Evolutionary conservation across 2,329 filamentous ascomycete species (phyloP), one percentile per base, ranked within the genome.

Genomic region (Emmonsia crescens): DNA sequence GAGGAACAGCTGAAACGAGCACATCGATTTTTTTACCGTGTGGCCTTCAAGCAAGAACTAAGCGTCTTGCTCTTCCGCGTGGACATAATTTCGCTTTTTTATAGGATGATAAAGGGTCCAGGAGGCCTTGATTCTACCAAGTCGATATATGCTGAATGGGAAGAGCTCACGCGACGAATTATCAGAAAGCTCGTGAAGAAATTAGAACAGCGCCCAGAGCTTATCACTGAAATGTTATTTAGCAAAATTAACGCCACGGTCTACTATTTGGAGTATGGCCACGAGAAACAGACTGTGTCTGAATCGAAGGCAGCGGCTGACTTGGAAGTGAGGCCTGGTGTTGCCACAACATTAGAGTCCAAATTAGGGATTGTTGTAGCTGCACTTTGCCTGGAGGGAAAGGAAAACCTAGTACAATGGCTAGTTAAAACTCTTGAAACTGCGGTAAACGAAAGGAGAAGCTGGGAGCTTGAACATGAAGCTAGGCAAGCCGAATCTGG

Each of bases 1-100:
- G 80, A 85, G 1, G 80, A 85, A 44, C 94, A 99, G 72, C 79
- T 97, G 44, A 97, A 97, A 77, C 86, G 94, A 5, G 88, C 88
- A 14, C 94, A 97, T 76, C 88, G 94, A 6, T 99, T 93, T 74
- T 92, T 99, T 70, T 95, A 97, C 70, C 87, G 93, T 0, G 82
- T 96, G 12, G 91, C 91, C 0, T 97, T 97, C 79, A 99, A 97
- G 76, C 89, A 96, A 74, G 90, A 96, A 55, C 86, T 94, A 78
- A 87, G 86, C 61, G 87, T 96, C 27, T 84, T 96, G 77, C 80
- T 99, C 1, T 97, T 91, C 75, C 85, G 93, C 10, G 84, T 96
- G 5, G 94, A 97, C 71, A 96, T 96, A 42, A 85, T 99, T 55
- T 85, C 89, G 51, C 80, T 97, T 1, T 86, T 99, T 57, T 86